Base-by-base conservation (phyloP, 192 early-diverging fungal genomes). In the Geranomyces variabilis region DNA sequence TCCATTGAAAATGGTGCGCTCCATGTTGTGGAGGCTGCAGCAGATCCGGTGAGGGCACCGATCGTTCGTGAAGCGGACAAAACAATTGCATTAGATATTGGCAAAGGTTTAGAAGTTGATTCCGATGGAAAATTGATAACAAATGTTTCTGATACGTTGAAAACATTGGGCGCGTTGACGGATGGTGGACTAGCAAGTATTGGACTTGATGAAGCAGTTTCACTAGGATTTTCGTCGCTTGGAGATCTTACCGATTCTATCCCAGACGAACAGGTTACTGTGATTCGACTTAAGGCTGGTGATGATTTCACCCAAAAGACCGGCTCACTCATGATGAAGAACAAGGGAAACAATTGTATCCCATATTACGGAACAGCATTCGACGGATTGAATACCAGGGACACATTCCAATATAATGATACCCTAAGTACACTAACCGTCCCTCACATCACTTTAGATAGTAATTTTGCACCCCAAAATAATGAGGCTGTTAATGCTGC, bases 351-450 rank as follows among this genome's bases (percentile, higher is more conserved):
- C 26, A 28, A 28, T 12, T 19, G 24, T 9, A 57, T 57, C 26
- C 56, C 56, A 28, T 57, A 19, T 26, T 57, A 24, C 56, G 56
- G 56, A 26, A n/a, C n/a, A n/a, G 56, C 24, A 26, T 28, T 57
- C 10, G 56, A 57, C 24, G 56, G 56, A 12, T 28, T 57, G 14
- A 14, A 57, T 57, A 12, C 24, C 24, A 24, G 19, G 9, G 56
- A 57, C 56, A 28, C 13, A 28, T 14, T 57, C 56, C 13, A 14
- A 24, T 57, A 57, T 24, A 57, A 57, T 24, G 56, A 57, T 14
- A 57, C 56, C 26, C 24, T 28, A 10, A 19, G 13, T 10, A 57
- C 56, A 28, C 19, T 57, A 10, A 21, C 56, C 19, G 26, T 28
- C 14, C 19, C 19, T 26, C 56, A 26, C 56, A 10, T 57, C 13